Base-by-base conservation (phyloP, 208 protist species). In the Trypanosoma grayi region DNA sequence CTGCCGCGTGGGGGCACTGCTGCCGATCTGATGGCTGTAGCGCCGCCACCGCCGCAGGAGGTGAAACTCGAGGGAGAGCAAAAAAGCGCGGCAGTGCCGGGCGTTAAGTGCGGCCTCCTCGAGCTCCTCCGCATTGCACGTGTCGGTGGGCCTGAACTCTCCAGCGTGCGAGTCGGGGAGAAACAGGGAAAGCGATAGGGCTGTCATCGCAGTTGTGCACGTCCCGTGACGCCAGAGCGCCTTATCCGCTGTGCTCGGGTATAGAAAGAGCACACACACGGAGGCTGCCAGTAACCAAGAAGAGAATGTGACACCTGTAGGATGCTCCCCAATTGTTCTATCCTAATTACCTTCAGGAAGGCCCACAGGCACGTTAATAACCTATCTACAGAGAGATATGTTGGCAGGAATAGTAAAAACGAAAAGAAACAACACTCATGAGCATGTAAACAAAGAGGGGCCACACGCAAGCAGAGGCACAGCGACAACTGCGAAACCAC, bases 31-130 rank as follows among this genome's bases (percentile, higher is more conserved):
- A 27, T 11, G 6, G 31, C 18, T 16, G 33, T 63, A 54, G 45
- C 52, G 47, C 18, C 20, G n/a, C 61, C 61, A 68, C 25, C 46
- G 61, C 14, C 11, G 14, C 36, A 44, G 47, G 9, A 68, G 51
- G n/a, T 60, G 52, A 14, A 16, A 36, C 39, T 68, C 61, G 25
- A 68, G 24, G 30, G 50, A 36, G 9, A 68, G n/a, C 1, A 68
- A 34, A 60, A 68, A 59, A 8, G 40, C 28, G 10, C 64, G 64
- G 54, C 54, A 55, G 1, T 53, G 30, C 1, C 28, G 41, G 4
- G 61, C 51, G 47, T 65, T 56, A 11, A 39, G 11, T 0, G 36
- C 47, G 33, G 45, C 59, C 11, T 25, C 59, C 30, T 56, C 47
- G 0, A 14, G 2, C 3, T 33, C 59, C 33, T 7, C 34, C 11